Base-by-base conservation (phyloP, 1,139 yeast species). In the Blastobotrys elegans region DNA sequence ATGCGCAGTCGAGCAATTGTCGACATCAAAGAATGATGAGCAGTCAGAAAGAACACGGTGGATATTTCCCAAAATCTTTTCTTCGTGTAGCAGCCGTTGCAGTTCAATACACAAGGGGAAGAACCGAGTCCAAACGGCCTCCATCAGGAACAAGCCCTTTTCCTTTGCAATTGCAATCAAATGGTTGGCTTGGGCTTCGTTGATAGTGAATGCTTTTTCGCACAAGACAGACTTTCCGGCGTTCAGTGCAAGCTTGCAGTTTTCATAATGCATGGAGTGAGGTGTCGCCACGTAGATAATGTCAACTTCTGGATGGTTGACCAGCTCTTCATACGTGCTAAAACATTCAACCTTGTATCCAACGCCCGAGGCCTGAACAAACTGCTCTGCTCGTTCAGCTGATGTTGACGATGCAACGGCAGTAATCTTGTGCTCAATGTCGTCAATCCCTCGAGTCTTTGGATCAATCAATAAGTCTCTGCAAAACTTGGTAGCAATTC, bases 71-170 rank as follows among this genome's bases (percentile, higher is more conserved):
- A 80, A 58, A 13, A 69, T 63, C 50, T 69, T 64, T 32, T 77
- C 73, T 22, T 72, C 68, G 53, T 71, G 74, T 26, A 80, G 58
- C 49, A 69, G 63, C 31, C 68, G 50, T 52, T 71, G 66, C 46
- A 78, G 63, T 26, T 67, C 67, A 22, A 61, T 50, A 38, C 74
- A 67, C 27, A 77, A 58, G 2, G 85, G 85, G 67, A 80, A 76
- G 59, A 76, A 80, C 45, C 84, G 67, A 2, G 84, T 76, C 86
- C 86, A 80, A 47, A 80, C 74, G 2, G 78, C 85, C 59, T 80
- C 86, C 83, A 80, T 76, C 46, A 79, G 66, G 55, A 75, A 79
- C 44, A 73, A 66, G 2, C 69, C 65, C 57, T 74, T 71, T 45
- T 64, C 56, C 53, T 66, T 66, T 11, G 84, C 85, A 44, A 73